Percentiles rank a stretch among this genome's conserved stretches.
These are phyloP conservation scores for Babesia sp. DNA, from an alignment of 169 alveolate genomes.

Conservation along the genomic window DNA sequence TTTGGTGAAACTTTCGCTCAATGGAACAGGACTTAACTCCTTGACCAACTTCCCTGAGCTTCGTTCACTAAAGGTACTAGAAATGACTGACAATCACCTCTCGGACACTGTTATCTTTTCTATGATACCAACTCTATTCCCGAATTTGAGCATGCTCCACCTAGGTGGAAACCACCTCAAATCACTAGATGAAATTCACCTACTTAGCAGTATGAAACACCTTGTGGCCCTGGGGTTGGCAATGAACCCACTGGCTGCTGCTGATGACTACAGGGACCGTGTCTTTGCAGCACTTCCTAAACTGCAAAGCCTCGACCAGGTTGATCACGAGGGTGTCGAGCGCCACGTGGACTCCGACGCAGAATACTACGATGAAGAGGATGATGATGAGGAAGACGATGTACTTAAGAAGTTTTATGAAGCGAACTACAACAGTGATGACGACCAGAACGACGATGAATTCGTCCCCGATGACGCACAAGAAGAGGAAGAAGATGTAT, in stretches of 20 bases:
- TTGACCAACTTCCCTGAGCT: conserved; percentile 80
- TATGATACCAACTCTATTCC: conserved; percentile 73
- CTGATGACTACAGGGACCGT: conserved; percentile 78
- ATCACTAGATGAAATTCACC: conserved; percentile 72
- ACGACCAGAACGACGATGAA: conserved; percentile 86
- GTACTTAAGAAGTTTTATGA: conserved; percentile 85
- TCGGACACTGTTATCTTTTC: conserved; percentile 78
- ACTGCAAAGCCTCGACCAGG: conserved; percentile 82
- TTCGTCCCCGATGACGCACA: conserved; percentile 82
- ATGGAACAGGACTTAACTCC: conserved; percentile 85
- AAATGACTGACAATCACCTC: conserved; percentile 85
- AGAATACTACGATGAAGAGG: conserved; percentile 81
- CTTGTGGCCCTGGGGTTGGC: conserved; percentile 83
- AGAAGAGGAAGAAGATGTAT: conserved; percentile 81
- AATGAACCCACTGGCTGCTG: conserved; percentile 85
- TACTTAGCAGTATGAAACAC: conserved; percentile 65
- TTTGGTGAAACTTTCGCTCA: conserved; percentile 80
- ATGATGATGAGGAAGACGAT: conserved; percentile 74
- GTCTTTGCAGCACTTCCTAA: conserved; percentile 82
- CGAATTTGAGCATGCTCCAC: conserved; percentile 82
- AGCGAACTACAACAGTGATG: conserved; percentile 84
- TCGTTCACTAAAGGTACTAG: conserved; percentile 81
- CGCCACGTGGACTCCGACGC: conserved; percentile 77
- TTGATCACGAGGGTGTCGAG: conserved; percentile 84
- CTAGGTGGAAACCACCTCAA: conserved; percentile 87